These are phyloP conservation scores for Wickerhamiella spandovensis DNA, from an alignment of 805 yeast genomes.

Conservation along the genomic window DNA sequence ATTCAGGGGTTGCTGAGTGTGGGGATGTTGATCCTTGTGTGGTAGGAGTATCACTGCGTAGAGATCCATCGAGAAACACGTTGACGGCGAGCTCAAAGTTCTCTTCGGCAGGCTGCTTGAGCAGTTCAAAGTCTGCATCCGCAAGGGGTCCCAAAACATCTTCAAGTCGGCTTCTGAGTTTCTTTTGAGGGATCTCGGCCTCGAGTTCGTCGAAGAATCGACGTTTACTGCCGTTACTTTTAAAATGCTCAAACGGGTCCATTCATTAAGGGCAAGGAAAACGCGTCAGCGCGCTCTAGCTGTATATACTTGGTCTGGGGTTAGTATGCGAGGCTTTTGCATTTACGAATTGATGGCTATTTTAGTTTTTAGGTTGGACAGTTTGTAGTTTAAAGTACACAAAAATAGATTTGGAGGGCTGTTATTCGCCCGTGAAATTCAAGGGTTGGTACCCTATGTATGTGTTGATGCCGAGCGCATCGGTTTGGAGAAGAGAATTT, in stretches of 20 bases:
- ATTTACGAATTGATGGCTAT: too few relatives aligned
- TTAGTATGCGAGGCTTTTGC: too few relatives aligned
- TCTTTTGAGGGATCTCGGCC: neutral
- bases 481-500: too few relatives aligned
- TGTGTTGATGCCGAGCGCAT: too few relatives aligned
- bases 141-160: constrained; percentile 19
- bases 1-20: neutral
- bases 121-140: constrained; percentile 9
- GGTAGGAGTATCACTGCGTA: neutral
- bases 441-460: too few relatives aligned
- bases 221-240: constrained; percentile 10
- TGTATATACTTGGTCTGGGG: too few relatives aligned
- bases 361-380: too few relatives aligned
- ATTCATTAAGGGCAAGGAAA: constrained; percentile 8
- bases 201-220: constrained; percentile 10
- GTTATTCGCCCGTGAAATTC: too few relatives aligned
- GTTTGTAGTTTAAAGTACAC: too few relatives aligned
- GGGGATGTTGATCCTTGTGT: neutral
- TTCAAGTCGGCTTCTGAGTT: constrained; percentile 14
- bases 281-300: neutral
- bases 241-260: constrained; percentile 7
- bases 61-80: constrained; percentile 16
- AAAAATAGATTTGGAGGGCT: too few relatives aligned
- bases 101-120: constrained; percentile 14
- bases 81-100: constrained; percentile 21